Evolutionary conservation across 129 eudicot species (phyloP), one percentile per base, ranked within the genome.

Genomic region (Gnaphalium uliginosum): DNA sequence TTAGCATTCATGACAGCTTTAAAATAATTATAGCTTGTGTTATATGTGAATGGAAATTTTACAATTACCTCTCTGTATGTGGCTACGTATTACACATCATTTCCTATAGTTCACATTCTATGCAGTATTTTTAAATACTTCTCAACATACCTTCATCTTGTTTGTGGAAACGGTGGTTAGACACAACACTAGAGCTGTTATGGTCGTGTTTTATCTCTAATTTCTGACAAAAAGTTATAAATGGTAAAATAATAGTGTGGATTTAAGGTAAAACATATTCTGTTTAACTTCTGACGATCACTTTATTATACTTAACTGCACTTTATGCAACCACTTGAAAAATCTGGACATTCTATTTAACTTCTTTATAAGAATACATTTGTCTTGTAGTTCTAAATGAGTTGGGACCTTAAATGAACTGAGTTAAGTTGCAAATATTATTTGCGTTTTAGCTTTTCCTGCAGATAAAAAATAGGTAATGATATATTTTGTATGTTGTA

Each of bases 371-470:
- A 13, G 24, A 32, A 29, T 18, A 63, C 18, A 63, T 29, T 29
- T 30, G 46, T 32, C 4, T 30, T 2, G 17, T 64, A 9, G 23
- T 64, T 64, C 6, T 26, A 6, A 6, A n/a, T 30, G 1, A 29
- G 43, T 64, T 64, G 68, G 7, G 69, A 64, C 39, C 39, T n/a
- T 26, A 64, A 64, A 64, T 64, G 46, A 27, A 64, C 69, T 30
- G 15, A 14, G 69, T 27, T 30, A 22, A 64, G 25, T 56, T 5
- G 61, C 18, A 14, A 46, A 46, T 60, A 24, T 60, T 60, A 0
- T 27, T 60, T 24, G 66, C 10, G 4, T 19, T 19, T 2, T 19
- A 59, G 26, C 66, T 59, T 8, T 59, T 59, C 66, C 33, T 59
- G 32, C 32, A 24, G 18, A 15, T 59, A 27, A 59, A 22, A 59